Base-by-base conservation (phyloP, 129 eudicot genomes). In the Cynara cardunculus region DNA sequence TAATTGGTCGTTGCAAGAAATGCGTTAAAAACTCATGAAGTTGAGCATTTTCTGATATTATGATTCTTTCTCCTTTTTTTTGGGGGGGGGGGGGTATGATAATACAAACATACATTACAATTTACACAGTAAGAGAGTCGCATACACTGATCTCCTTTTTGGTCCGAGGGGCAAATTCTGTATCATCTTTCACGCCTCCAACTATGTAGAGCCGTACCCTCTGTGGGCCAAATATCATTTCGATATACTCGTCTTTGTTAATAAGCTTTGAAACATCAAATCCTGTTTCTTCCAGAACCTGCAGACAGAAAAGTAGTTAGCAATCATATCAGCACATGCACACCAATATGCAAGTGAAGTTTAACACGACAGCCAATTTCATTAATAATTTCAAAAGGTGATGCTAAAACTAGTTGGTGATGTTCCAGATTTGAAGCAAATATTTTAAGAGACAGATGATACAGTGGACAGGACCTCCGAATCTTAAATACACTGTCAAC, bases 231-330 rank as follows among this genome's bases (percentile, higher is more conserved):
- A 89, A 91, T 69, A 87, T 81, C 89, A 81, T 86, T 62, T 91
- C 97, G 24, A 91, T 87, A 80, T 87, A 86, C 69, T 87, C 93
- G 24, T 91, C 97, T 78, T 91, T 88, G 82, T 84, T 87, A 72
- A 91, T 91, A 79, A 91, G 80, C 28, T 87, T 82, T 62, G 91
- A 83, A 79, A 91, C 89, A 86, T 91, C 91, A 80, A 91, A 91
- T 26, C 97, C 97, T 77, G 97, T 91, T 85, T 91, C 97, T 77
- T 91, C 97, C 71, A 89, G 84, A 81, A 91, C 97, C 97, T 91
- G 89, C 83, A 87, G 21, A 79, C 82, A 35, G 24, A 25, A 14
- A 74, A 11, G 59, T 19, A 39, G 35, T 32, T 59, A 71, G 61
- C n/a, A 66, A 8, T 12, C 83, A 70, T 56, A 5, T 16, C 65